Evolutionary conservation across 345 rosid species (phyloP), one percentile per base, ranked within the genome.

Genomic region (Syzygium jambos): DNA sequence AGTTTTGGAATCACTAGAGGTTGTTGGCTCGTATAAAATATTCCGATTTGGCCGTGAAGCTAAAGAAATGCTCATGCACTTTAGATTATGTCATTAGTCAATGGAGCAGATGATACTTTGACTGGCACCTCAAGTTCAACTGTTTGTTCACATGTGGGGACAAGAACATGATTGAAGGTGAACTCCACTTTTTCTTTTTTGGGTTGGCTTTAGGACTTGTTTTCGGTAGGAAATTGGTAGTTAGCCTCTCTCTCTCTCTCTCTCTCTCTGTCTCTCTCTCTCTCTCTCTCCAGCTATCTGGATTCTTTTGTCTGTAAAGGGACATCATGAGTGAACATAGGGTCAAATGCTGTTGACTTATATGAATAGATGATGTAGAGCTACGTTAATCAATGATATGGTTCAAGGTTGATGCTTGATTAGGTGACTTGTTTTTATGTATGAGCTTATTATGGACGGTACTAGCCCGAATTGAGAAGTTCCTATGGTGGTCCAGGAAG

Each of bases 91-190:
- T 86, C 51, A 52, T 41, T 55, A 89, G 91, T 89, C 92, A 89
- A 89, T 86, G 87, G 83, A 57, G 91, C 85, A 87, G 92, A 85
- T 91, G 82, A 85, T 85, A 65, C 86, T 85, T 90, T 86, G 92
- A 88, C 92, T 34, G 63, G 73, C 85, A 52, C 86, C 54, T 85
- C 65, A 85, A 85, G 46, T 88, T 73, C 57, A 82, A 55, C 85
- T 84, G 87, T 89, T 88, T 88, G 85, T 85, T 85, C 51, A 55
- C 83, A 89, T 88, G 83, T 89, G 55, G 85, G 92, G 87, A 89
- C 78, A 85, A 85, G 89, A 85, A 87, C 89, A 87, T 89, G 91
- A 90, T 90, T 91, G 92, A 92, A 86, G 54, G 83, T 89, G 88
- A 86, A 85, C 65, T 85, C 56, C 78, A 85, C 86, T 43, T 54